Evolutionary conservation across 2,329 filamentous ascomycete species (phyloP).

Genomic region (Colletotrichum gigasporum): DNA sequence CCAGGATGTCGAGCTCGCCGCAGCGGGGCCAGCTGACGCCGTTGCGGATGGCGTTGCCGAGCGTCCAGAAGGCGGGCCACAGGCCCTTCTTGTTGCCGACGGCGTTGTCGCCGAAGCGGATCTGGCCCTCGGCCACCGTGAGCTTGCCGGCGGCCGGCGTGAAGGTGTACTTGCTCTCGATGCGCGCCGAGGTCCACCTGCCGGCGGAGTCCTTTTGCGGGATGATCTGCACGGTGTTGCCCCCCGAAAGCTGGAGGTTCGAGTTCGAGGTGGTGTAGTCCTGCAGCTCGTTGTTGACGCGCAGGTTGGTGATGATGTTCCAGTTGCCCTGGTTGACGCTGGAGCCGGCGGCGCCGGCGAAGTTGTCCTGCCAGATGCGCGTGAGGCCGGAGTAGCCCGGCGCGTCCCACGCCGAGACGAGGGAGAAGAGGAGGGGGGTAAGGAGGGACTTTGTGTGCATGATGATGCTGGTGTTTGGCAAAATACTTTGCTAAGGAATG

Average conservation of each 20-base stretch:
- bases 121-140: conserved; percentile 54
- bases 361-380: conserved; percentile 54
- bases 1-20: conserved; percentile 62
- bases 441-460: conserved; percentile 22
- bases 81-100: conserved; percentile 54
- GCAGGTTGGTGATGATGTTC: conserved; percentile 56
- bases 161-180: conserved; percentile 58
- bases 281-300: conserved; percentile 60
- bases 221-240: conserved; percentile 60
- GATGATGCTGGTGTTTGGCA: neutral
- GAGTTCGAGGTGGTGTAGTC: conserved; percentile 52
- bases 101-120: conserved; percentile 53
- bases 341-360: conserved; percentile 47
- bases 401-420: conserved; percentile 46
- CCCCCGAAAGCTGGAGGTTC: conserved; percentile 62
- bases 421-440: conserved; percentile 13
- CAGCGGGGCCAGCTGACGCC: conserved; percentile 58
- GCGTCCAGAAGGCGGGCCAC: conserved; percentile 64
- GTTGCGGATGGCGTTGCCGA: conserved; percentile 56
- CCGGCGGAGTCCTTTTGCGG: conserved; percentile 50
- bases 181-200: conserved; percentile 59
- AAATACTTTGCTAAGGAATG: conserved; percentile 2
- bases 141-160: conserved; percentile 49
- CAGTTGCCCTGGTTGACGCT: conserved; percentile 46
- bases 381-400: conserved; percentile 51